Evolutionary conservation across 306 rosid species (phyloP).

Genomic region (Medicago truncatula): DNA sequence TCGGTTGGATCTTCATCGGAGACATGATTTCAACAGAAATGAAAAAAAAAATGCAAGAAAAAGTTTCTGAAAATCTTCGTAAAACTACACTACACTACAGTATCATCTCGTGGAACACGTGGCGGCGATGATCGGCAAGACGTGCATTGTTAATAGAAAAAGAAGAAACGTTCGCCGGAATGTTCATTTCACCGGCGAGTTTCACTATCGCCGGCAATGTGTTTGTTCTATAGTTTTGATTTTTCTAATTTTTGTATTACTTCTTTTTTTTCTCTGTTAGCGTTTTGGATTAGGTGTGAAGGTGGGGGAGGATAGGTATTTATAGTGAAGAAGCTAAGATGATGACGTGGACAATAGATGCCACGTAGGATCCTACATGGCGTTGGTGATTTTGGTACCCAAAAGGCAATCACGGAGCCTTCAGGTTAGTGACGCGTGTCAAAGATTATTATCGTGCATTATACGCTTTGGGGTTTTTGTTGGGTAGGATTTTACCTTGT

Average conservation of each 20-base stretch:
- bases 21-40: constrained; percentile 50
- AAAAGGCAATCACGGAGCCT: constrained; percentile 18
- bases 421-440: constrained; percentile 50
- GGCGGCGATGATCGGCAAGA: constrained; percentile 71
- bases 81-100: constrained; percentile 4
- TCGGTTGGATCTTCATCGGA: constrained; percentile 96
- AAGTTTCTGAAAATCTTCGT: constrained; percentile 12
- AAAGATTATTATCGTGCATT: constrained; percentile 30
- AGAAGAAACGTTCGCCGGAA: constrained; percentile 52
- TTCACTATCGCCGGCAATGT: constrained; percentile 39
- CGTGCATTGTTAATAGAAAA: constrained; percentile 51
- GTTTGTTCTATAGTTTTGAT: neutral
- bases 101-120: constrained; percentile 62
- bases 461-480: constrained; percentile 20
- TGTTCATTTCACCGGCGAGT: constrained; percentile 72
- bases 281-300: constrained; percentile 41
- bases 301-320: constrained; percentile 26
- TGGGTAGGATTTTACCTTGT: neutral
- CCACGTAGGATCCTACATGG: constrained; percentile 53
- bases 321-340: constrained; percentile 44
- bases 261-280: neutral
- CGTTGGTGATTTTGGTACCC: constrained; percentile 25
- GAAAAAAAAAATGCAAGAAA: neutral
- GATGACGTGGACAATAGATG: constrained; percentile 51
- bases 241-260: neutral